Evolutionary conservation across 441 rosid genomes (phyloP), one percentile per base, ranked within the genome.

Genomic region (Populus hybrid): DNA sequence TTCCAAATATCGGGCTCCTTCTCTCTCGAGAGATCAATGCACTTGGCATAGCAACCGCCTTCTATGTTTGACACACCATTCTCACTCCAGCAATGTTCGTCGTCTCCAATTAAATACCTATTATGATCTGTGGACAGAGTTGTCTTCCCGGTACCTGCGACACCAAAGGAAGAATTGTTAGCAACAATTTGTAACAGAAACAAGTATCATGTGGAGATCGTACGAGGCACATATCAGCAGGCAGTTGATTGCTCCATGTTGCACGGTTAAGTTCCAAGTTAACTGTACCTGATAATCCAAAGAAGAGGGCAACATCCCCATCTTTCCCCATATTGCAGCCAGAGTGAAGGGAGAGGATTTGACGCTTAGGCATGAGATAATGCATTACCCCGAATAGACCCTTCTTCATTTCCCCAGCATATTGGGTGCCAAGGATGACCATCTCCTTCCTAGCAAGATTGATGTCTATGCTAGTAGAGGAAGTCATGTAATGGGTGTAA

Each of bases 331-430:
- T 88, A 84, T 94, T 94, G 93, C 96, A 92, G 42, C 98, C 98
- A 84, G 98, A 94, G 81, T 94, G 97, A 67, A 94, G 90, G 80
- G 98, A 92, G 79, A 94, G 93, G 79, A 94, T 91, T 40, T 85
- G 86, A 75, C 97, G 94, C 88, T 88, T 92, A 83, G 98, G 98
- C 98, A 94, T 94, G 87, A 94, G 96, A 90, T 92, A 92, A 85
- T 94, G 97, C 98, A 94, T 92, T 32, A 94, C 92, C 76, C 98
- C 71, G 89, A 94, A 94, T 66, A 94, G 94, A 78, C 98, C 98
- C 80, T 94, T 94, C 92, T 92, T 94, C 98, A 94, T 94, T 85
- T 94, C 98, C 79, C 98, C 98, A 21, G 98, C 97, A 79, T 94
- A 94, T 70, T 92, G 98, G 32, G 97, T 92, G 65, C 98, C 97